Percentiles rank a stretch among this genome's conserved stretches.
phyloP scores from a whole-genome alignment of 257 asterid genomes.

The Leptodermis oblonga region DNA sequence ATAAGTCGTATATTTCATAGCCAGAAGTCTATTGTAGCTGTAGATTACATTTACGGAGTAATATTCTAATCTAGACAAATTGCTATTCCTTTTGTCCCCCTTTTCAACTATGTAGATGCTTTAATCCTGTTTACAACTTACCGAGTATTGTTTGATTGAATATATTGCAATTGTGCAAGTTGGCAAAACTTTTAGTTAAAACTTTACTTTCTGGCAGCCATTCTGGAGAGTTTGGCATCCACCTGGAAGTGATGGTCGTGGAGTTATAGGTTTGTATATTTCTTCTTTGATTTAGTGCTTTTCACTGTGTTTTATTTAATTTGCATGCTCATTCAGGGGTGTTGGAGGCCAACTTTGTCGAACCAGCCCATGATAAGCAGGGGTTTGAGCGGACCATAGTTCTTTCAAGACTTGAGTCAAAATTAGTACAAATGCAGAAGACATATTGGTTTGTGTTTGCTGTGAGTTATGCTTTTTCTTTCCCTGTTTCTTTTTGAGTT shows the following conservation, averaged over 20 bases:
- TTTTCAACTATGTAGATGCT: neutral
- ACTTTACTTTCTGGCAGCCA: constrained; percentile 41
- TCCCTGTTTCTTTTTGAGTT: neutral
- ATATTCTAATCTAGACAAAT: neutral
- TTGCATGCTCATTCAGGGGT: constrained; percentile 53
- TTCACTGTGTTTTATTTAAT: constrained; percentile 15
- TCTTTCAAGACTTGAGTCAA: constrained; percentile 77
- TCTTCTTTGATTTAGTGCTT: constrained; percentile 10
- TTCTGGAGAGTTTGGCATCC: constrained; percentile 98
- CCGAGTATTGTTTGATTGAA: neutral
- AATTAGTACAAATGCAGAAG: constrained; percentile 70
- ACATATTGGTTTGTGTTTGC: constrained; percentile 64
- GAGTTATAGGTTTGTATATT: constrained; percentile 79
- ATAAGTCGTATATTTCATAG: too few relatives aligned
- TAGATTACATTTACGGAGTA: too few relatives aligned
- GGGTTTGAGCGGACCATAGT: constrained; percentile 93
- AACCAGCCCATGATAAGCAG: constrained; percentile 99
- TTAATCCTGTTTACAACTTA: neutral
- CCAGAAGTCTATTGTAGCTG: neutral
- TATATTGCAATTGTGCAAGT: constrained; percentile 9
- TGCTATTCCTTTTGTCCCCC: neutral
- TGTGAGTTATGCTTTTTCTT: constrained; percentile 9
- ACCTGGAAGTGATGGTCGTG: constrained; percentile 98
- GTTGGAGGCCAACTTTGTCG: constrained; percentile 95
- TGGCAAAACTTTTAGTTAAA: constrained; percentile 4